Conservation (phyloP, 352 stramenopile genomes). For the Halophytophthora batemanensis region DNA sequence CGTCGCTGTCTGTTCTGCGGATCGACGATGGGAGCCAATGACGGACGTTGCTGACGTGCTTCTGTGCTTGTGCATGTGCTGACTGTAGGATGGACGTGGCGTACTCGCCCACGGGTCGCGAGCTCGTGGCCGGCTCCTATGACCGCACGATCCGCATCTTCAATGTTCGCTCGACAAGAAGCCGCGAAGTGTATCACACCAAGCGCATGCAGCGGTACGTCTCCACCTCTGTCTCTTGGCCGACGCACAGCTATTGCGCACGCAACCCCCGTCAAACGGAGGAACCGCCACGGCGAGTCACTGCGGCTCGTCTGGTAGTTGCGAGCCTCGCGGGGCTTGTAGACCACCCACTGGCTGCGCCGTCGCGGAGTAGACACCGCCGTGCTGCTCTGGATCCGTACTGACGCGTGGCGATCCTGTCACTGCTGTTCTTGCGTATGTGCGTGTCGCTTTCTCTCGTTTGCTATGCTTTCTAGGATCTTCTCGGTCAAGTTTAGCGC, state of each 20-base stretch:
- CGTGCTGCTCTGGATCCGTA: too few relatives aligned
- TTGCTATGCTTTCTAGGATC: conserved; percentile 35
- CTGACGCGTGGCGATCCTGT: not conserved
- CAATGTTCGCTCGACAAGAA: conserved; percentile 78
- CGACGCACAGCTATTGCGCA: not conserved
- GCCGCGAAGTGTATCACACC: conserved; percentile 95
- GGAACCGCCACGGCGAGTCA: conserved; percentile 9
- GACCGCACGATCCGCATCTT: conserved; percentile 99
- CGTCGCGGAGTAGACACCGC: too few relatives aligned
- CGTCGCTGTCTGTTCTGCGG: too few relatives aligned
- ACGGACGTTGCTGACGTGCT: not conserved
- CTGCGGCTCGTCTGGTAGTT: too few relatives aligned
- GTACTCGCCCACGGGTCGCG: conserved; percentile 96
- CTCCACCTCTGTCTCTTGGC: not conserved
- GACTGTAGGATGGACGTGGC: conserved; percentile 91
- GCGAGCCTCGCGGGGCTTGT: too few relatives aligned
- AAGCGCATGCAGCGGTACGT: conserved; percentile 98
- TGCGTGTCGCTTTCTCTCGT: not conserved
- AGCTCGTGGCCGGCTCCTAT: conserved; percentile 98
- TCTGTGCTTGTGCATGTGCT: conserved; percentile 3
- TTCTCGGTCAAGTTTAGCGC: conserved; percentile 87
- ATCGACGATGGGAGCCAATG: too few relatives aligned
- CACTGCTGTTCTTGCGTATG: conserved; percentile 11
- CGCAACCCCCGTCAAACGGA: conserved; percentile 4
- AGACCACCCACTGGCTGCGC: too few relatives aligned